Percentiles rank a stretch among this genome's conserved stretches.
These are phyloP conservation scores for Solanum pinnatisectum DNA, from an alignment of 257 asterid genomes.

Conservation along the genomic window DNA sequence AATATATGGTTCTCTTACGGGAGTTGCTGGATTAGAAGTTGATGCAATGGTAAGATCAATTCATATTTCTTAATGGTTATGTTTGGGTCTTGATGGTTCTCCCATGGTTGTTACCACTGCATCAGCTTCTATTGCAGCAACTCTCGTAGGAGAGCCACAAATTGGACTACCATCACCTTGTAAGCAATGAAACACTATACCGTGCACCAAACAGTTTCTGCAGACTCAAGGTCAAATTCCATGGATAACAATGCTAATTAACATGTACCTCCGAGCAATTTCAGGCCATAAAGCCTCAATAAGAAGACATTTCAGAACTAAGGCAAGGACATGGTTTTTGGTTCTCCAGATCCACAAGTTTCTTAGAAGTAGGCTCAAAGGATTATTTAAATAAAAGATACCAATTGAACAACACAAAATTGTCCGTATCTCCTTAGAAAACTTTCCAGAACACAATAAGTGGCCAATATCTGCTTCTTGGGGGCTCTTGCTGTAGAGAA, in stretches of 20 bases:
- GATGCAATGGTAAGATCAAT: too few relatives aligned
- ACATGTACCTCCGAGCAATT: slow-evolving; percentile 73
- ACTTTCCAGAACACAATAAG: not conserved
- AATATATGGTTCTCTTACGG: too few relatives aligned
- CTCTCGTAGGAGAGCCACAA: slow-evolving; percentile 78
- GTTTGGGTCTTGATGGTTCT: too few relatives aligned
- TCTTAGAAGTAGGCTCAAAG: too few relatives aligned
- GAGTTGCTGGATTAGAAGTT: too few relatives aligned
- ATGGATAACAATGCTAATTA: slow-evolving; percentile 35
- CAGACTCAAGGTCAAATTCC: slow-evolving; percentile 44
- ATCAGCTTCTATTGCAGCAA: slow-evolving; percentile 27
- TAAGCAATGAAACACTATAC: slow-evolving; percentile 77
- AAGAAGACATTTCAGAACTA: too few relatives aligned
- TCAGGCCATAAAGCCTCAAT: slow-evolving; percentile 50
- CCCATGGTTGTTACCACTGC: not conserved
- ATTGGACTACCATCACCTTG: slow-evolving; percentile 87
- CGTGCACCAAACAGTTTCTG: slow-evolving; percentile 66
- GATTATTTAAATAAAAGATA: not conserved
- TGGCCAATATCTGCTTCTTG: not conserved
- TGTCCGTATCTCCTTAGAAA: not conserved
- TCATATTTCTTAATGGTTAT: too few relatives aligned
- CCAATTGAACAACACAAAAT: not conserved
- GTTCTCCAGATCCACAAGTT: too few relatives aligned
- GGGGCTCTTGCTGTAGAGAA: too few relatives aligned
- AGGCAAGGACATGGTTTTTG: too few relatives aligned